Conservation (phyloP, 192 early-diverging fungal species). For the Powellomyces hirtus region DNA sequence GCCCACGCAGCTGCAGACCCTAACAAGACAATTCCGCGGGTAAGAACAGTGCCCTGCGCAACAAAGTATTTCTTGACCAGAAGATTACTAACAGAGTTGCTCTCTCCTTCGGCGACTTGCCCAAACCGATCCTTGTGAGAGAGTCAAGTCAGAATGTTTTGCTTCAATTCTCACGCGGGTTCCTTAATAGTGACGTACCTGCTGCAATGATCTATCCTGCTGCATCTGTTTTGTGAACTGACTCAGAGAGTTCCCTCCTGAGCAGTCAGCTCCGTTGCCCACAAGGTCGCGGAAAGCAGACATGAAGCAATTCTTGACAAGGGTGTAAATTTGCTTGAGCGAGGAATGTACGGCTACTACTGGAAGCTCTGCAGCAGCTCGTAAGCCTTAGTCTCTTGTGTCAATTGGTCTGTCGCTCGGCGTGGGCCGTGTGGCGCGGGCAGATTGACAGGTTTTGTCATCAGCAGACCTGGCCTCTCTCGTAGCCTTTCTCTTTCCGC, state of each 20-base stretch:
- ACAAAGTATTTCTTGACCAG: too few relatives aligned
- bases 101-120: too few relatives aligned
- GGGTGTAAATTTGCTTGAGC: neutral
- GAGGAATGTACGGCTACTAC: neutral
- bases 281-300: constrained; percentile 24
- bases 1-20: neutral
- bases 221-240: constrained; percentile 79
- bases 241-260: constrained; percentile 61
- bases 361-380: neutral
- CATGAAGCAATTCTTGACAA: too few relatives aligned
- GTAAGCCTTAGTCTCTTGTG: neutral
- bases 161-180: neutral
- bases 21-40: neutral
- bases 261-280: constrained; percentile 21
- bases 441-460: too few relatives aligned
- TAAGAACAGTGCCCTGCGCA: too few relatives aligned
- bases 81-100: too few relatives aligned
- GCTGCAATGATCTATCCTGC: constrained; percentile 74
- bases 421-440: neutral
- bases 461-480: too few relatives aligned
- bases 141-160: too few relatives aligned
- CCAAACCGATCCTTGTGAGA: too few relatives aligned
- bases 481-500: too few relatives aligned
- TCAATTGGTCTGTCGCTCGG: neutral
- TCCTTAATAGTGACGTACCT: constrained; percentile 52